phyloP scores from a whole-genome alignment of 257 asterid genomes.

The Solanum ahanhuiri region DNA sequence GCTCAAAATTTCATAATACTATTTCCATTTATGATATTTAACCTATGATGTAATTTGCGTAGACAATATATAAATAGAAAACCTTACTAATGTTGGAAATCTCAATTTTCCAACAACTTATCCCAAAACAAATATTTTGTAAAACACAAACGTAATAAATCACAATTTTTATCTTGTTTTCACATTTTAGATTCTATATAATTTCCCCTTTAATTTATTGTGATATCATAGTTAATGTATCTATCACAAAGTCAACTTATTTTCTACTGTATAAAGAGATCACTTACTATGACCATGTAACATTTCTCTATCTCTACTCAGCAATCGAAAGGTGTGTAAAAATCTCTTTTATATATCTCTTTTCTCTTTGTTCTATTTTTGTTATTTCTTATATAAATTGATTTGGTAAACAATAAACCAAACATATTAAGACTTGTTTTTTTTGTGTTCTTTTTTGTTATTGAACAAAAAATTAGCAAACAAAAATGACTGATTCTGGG shows the following conservation, averaged over 20 bases:
- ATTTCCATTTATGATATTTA: background rate
- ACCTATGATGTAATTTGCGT: background rate
- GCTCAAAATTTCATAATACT: background rate
- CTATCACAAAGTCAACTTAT: background rate
- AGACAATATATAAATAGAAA: background rate
- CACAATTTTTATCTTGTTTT: background rate
- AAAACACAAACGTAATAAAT: background rate
- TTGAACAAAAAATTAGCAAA: background rate
- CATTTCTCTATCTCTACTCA: background rate
- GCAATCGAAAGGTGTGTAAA: background rate
- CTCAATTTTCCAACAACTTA: too few species aligned
- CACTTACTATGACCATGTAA: background rate
- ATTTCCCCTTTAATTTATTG: background rate
- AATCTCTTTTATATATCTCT: background rate
- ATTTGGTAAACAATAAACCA: background rate
- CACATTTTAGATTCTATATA: background rate
- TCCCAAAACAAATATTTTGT: background rate
- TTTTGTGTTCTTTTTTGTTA: background rate
- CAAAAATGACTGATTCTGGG: slow-evolving; percentile 10
- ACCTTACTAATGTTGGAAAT: too few species aligned
- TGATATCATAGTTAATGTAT: background rate
- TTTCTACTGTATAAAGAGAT: background rate
- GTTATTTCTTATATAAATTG: background rate
- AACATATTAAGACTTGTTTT: background rate
- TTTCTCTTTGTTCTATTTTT: background rate